Evolutionary conservation across 495 filamentous ascomycete genomes (phyloP).

Genomic region (Letharia columbiana): DNA sequence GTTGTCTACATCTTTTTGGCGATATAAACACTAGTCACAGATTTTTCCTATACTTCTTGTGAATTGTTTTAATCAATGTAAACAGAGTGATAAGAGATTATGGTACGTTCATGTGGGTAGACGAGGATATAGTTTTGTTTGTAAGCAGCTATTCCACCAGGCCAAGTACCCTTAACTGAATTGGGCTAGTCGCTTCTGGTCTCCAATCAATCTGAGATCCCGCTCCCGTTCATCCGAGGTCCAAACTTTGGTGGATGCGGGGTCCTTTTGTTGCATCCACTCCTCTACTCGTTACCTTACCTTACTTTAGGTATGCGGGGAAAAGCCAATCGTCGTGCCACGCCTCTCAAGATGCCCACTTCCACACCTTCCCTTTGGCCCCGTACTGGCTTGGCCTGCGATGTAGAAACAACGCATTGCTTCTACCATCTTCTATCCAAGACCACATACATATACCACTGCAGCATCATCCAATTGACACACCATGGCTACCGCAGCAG

Average conservation of each 20-base stretch:
- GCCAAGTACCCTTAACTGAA: too few species aligned
- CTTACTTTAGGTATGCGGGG: neutral
- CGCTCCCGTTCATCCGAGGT: too few species aligned
- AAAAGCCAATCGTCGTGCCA: neutral
- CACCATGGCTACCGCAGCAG: conserved; percentile 24
- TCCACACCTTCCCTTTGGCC: neutral
- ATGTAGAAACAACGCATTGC: neutral
- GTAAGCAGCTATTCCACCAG: too few species aligned
- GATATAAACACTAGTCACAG: too few species aligned
- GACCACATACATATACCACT: neutral
- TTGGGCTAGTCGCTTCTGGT: too few species aligned
- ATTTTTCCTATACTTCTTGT: too few species aligned
- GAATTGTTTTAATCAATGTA: too few species aligned
- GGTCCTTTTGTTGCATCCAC: neutral
- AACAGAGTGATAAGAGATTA: too few species aligned
- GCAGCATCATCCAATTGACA: neutral
- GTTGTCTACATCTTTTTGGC: too few species aligned
- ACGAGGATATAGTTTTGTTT: too few species aligned
- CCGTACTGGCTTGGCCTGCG: neutral
- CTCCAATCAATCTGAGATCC: too few species aligned
- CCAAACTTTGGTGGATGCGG: neutral
- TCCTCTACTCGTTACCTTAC: neutral
- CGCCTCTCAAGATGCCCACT: neutral
- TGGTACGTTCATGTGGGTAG: too few species aligned
- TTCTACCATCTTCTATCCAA: neutral